A percentile compares a stretch with the other conserved stretches of the same genome.
These are phyloP conservation scores for Talaromyces albobiverticillius DNA, from an alignment of 2,329 filamentous ascomycete species.

Conservation along the genomic window DNA sequence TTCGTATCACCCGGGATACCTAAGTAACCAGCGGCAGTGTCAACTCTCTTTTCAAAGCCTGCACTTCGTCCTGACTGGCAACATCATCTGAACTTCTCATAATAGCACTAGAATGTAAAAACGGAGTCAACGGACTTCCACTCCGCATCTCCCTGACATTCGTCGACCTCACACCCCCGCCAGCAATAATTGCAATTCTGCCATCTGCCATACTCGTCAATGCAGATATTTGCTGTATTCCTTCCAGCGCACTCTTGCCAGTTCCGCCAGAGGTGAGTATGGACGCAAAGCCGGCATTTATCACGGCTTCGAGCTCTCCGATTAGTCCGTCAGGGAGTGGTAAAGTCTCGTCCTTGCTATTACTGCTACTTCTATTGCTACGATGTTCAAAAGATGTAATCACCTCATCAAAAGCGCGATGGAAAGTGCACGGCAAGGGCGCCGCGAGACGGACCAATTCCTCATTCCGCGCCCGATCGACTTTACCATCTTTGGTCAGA, in stretches of 20 bases:
- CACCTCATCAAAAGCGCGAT: conserved; percentile 52
- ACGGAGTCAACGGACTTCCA: conserved; percentile 26
- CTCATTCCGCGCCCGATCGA: conserved; percentile 43
- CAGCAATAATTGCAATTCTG: conserved; percentile 45
- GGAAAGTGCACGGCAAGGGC: conserved; percentile 52
- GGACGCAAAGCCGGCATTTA: conserved; percentile 43
- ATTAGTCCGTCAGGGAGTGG: not conserved
- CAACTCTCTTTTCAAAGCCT: conserved; percentile 7
- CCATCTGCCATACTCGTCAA: conserved; percentile 19
- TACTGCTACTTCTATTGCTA: not conserved
- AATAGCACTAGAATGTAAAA: conserved; percentile 46
- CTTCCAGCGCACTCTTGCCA: conserved; percentile 33
- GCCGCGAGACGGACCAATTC: conserved; percentile 42
- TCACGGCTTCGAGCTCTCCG: conserved; percentile 31
- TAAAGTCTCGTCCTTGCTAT: not conserved
- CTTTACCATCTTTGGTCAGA: conserved; percentile 25
- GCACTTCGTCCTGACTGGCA: conserved; percentile 7
- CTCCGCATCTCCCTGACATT: conserved; percentile 39
- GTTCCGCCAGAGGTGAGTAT: conserved; percentile 51
- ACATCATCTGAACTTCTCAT: not conserved
- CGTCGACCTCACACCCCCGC: conserved; percentile 48
- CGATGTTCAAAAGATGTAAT: not conserved
- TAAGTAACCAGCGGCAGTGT: not conserved
- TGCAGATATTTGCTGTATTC: conserved; percentile 30
- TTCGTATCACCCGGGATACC: too few relatives aligned